phyloP scores from a whole-genome alignment of 73 alveolate species.

The Paramecium biaurelia region DNA sequence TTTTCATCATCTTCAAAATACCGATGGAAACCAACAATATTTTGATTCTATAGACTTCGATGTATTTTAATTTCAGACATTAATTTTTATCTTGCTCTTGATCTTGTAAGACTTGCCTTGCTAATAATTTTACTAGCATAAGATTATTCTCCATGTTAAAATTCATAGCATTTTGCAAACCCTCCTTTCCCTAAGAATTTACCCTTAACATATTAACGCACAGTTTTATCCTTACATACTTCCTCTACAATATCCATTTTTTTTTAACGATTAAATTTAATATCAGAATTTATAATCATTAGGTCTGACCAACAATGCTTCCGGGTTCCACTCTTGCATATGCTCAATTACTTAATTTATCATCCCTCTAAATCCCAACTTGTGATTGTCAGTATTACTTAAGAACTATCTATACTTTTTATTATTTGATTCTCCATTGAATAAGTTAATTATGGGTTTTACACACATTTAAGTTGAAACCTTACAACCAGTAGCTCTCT shows the following conservation, averaged over 20 bases:
- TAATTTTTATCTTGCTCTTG: conserved; percentile 89
- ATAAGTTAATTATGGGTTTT: conserved; percentile 1
- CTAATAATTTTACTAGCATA: conserved; percentile 92
- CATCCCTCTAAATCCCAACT: conserved; percentile 44
- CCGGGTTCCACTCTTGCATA: conserved; percentile 31
- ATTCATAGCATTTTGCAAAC: conserved; percentile 95
- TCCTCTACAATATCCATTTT: conserved; percentile 1
- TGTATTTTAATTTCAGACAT: conserved; percentile 93
- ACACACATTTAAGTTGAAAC: not conserved
- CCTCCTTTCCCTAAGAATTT: conserved; percentile 96
- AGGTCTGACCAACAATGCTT: conserved; percentile 33
- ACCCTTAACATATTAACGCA: conserved; percentile 56
- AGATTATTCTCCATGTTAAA: conserved; percentile 68
- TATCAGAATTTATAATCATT: conserved; percentile 42
- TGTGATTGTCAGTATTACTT: conserved; percentile 18
- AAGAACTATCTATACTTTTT: conserved; percentile 8
- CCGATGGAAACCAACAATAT: conserved; percentile 89
- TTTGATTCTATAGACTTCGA: conserved; percentile 82
- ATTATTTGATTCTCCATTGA: conserved; percentile 17
- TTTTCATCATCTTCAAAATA: conserved; percentile 90
- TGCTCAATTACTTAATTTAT: not conserved
- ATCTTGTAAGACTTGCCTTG: conserved; percentile 85
- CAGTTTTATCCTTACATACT: not conserved
- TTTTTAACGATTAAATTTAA: conserved; percentile 9
- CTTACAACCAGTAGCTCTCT: not conserved